phyloP scores from a whole-genome alignment of 352 stramenopile species.

The Pythium rhizo-oryzae region DNA sequence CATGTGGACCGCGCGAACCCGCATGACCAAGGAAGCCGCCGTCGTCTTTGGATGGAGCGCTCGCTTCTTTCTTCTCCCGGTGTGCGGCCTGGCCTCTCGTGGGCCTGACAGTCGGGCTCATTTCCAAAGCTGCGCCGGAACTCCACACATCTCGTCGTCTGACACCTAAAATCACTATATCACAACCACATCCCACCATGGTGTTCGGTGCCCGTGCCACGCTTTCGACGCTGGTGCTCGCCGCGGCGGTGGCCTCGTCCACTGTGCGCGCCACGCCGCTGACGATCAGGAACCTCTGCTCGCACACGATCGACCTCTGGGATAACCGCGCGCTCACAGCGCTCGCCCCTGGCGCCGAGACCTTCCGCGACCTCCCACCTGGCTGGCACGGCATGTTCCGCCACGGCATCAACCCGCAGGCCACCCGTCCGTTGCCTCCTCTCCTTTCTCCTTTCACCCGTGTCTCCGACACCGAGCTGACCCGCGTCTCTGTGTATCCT shows the following conservation, averaged over 20 bases:
- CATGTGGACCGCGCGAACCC: background rate
- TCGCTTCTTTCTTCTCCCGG: no score
- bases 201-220: background rate
- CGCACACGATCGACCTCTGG: constrained; percentile 47
- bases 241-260: constrained; percentile 21
- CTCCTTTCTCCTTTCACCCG: background rate
- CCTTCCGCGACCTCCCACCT: constrained; percentile 22
- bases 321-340: constrained; percentile 42
- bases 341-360: constrained; percentile 43
- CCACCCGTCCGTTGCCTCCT: constrained; percentile 34
- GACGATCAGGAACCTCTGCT: constrained; percentile 59
- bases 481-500: background rate
- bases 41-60: no score
- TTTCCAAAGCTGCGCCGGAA: constrained; percentile 1
- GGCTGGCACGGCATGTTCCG: constrained; percentile 41
- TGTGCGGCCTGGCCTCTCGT: no score
- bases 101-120: no score
- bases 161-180: no score
- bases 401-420: constrained; percentile 46
- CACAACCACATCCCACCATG: constrained; percentile 3
- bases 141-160: background rate
- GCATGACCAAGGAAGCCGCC: background rate
- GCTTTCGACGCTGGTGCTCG: constrained; percentile 35
- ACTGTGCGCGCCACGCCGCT: constrained; percentile 20
- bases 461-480: no score